phyloP scores from a whole-genome alignment of 352 stramenopile species.

The Phytopythium sindhum region DNA sequence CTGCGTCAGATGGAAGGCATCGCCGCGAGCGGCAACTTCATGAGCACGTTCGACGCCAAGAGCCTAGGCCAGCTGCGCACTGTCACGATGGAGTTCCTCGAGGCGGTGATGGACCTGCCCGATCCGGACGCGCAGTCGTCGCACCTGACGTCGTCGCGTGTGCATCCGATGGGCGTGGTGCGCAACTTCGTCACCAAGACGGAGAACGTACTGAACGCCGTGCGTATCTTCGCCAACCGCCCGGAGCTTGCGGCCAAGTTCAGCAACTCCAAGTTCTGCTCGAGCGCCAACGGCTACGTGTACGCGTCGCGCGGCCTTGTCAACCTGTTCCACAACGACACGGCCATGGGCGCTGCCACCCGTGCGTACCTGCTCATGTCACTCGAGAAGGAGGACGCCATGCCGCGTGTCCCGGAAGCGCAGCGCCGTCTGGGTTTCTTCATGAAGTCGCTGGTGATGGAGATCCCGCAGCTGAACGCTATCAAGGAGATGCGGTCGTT shows the following conservation, averaged over 20 bases:
- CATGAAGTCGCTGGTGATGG: constrained; percentile 78
- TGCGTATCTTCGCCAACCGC: constrained; percentile 48
- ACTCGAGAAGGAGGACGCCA: constrained; percentile 61
- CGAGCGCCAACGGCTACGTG: constrained; percentile 72
- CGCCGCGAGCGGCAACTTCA: constrained; percentile 53
- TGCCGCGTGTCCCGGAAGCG: constrained; percentile 66
- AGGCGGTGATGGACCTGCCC: constrained; percentile 69
- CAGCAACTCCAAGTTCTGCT: constrained; percentile 73
- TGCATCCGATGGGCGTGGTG: constrained; percentile 71
- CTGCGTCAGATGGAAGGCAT: constrained; percentile 66
- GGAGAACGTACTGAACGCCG: constrained; percentile 58
- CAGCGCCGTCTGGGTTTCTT: constrained; percentile 79
- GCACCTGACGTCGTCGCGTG: constrained; percentile 44
- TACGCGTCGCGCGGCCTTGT: constrained; percentile 69
- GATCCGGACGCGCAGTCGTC: constrained; percentile 52
- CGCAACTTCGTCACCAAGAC: constrained; percentile 77
- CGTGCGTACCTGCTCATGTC: constrained; percentile 70
- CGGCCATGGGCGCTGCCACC: constrained; percentile 72
- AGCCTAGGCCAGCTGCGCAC: constrained; percentile 46
- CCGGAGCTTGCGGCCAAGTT: constrained; percentile 63
- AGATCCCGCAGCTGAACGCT: constrained; percentile 64
- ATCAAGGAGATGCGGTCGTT: constrained; percentile 85
- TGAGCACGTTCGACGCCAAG: constrained; percentile 61
- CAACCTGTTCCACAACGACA: constrained; percentile 75
- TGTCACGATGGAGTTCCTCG: constrained; percentile 68